phyloP scores from a whole-genome alignment of 1,139 yeast species.

The Yamadazyma buinensis region DNA sequence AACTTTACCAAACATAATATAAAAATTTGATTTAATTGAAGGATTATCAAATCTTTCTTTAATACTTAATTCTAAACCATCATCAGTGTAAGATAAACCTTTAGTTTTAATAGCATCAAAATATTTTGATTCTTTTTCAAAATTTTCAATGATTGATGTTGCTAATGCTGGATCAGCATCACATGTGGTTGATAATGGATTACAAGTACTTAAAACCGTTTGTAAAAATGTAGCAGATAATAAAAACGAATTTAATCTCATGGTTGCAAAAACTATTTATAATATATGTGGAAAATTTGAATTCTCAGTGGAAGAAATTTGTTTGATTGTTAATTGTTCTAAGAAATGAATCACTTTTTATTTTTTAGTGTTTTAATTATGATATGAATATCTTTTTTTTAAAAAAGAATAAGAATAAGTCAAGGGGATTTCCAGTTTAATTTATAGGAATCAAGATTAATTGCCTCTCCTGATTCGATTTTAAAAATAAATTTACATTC shows the following conservation, averaged over 20 bases:
- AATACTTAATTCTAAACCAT: constrained; percentile 61
- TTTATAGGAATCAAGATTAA: not conserved
- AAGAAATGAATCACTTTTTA: not conserved
- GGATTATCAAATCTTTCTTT: constrained; percentile 70
- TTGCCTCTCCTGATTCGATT: no score
- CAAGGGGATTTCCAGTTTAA: not conserved
- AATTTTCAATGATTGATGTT: constrained; percentile 48
- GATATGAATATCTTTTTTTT: not conserved
- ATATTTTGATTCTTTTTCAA: constrained; percentile 39
- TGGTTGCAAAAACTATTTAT: constrained; percentile 1
- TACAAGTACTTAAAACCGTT: constrained; percentile 19
- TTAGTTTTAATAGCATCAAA: constrained; percentile 25
- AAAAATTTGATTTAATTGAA: constrained; percentile 67
- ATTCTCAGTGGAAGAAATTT: no score
- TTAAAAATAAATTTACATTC: not conserved
- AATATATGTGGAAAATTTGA: no score
- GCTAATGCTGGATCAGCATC: constrained; percentile 54
- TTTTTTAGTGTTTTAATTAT: not conserved
- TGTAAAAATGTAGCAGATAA: constrained; percentile 8
- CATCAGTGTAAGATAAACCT: constrained; percentile 22
- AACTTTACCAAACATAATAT: constrained; percentile 81
- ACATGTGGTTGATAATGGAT: constrained; percentile 31
- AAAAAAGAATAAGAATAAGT: not conserved
- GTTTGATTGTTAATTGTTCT: no score
- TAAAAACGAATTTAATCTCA: constrained; percentile 11